Evolutionary conservation across 1,284 basidiomycete genomes (phyloP).

Genomic region (Cryptococcus hybrid): DNA sequence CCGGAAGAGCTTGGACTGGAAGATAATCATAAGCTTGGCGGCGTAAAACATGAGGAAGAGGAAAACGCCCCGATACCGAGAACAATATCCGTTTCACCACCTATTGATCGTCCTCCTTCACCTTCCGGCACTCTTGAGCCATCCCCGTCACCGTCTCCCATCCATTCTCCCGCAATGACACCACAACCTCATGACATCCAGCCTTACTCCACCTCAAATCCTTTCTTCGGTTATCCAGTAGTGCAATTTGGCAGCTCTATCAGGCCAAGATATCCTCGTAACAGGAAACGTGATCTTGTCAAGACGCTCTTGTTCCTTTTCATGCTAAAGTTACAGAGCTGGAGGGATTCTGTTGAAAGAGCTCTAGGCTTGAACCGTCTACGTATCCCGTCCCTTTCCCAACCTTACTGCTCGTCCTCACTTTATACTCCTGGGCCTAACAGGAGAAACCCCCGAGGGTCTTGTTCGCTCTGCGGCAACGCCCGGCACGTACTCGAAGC

Average conservation of each 20-base stretch:
- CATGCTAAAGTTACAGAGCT: conserved; percentile 41
- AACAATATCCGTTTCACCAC: neutral
- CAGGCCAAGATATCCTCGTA: conserved; percentile 41
- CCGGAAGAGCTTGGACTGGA: conserved; percentile 4
- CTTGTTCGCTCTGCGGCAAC: conserved; percentile 13
- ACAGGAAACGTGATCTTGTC: conserved; percentile 48
- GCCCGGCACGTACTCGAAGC: conserved; percentile 4
- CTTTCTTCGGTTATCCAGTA: conserved; percentile 50
- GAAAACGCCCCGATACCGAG: neutral
- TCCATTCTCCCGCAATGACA: neutral
- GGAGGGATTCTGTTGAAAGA: conserved; percentile 35
- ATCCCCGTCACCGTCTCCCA: neutral
- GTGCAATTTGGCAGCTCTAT: conserved; percentile 24
- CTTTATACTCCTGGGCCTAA: neutral
- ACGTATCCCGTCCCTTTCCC: neutral
- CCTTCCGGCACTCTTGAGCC: neutral
- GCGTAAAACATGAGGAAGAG: neutral
- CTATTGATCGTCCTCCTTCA: neutral
- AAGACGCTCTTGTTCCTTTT: conserved; percentile 50
- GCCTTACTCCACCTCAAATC: conserved; percentile 39
- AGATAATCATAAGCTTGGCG: neutral
- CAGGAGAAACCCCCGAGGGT: conserved; percentile 10
- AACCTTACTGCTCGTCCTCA: neutral
- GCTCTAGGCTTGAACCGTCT: conserved; percentile 26
- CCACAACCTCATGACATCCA: conserved; percentile 10